Percentiles rank a stretch among this genome's conserved stretches.
Evolutionary conservation across 208 protist genomes (phyloP).

Genomic region (Blechomonas ayalai): DNA sequence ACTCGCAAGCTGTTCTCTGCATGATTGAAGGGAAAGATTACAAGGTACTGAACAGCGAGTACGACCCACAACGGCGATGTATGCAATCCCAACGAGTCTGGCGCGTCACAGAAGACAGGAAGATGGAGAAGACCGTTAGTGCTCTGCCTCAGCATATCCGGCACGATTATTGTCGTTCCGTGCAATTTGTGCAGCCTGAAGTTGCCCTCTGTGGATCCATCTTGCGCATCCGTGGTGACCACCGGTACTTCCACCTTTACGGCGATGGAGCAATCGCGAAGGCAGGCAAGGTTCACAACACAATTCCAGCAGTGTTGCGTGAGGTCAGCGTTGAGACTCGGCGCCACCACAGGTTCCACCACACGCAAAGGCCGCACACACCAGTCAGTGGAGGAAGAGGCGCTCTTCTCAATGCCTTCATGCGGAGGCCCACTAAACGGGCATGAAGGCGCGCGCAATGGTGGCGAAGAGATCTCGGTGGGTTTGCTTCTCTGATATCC

Average conservation of each 20-base stretch:
- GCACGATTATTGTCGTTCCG: constrained; percentile 15
- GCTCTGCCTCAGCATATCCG: constrained; percentile 27
- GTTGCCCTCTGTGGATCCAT: not conserved
- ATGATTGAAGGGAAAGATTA: constrained; percentile 30
- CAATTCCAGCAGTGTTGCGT: constrained; percentile 36
- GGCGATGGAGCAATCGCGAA: constrained; percentile 20
- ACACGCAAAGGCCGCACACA: constrained; percentile 41
- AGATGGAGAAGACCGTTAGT: constrained; percentile 27
- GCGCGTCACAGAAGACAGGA: constrained; percentile 7
- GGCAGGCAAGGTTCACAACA: constrained; percentile 20
- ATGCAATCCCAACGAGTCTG: constrained; percentile 4
- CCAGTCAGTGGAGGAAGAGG: constrained; percentile 21
- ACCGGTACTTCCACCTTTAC: constrained; percentile 27
- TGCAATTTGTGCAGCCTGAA: constrained; percentile 4
- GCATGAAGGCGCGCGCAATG: constrained; percentile 3
- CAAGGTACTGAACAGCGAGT: constrained; percentile 63
- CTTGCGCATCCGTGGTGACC: not conserved
- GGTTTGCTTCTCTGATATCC: constrained; percentile 1
- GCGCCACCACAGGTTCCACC: constrained; percentile 15
- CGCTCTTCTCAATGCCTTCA: constrained; percentile 1
- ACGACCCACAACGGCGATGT: constrained; percentile 28
- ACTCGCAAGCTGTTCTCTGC: constrained; percentile 32
- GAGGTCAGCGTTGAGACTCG: constrained; percentile 14
- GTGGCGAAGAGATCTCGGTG: constrained; percentile 1
- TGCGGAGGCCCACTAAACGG: not conserved